Evolutionary conservation across 495 filamentous ascomycete genomes (phyloP).

Genomic region (Trichodelitschia bisporula): DNA sequence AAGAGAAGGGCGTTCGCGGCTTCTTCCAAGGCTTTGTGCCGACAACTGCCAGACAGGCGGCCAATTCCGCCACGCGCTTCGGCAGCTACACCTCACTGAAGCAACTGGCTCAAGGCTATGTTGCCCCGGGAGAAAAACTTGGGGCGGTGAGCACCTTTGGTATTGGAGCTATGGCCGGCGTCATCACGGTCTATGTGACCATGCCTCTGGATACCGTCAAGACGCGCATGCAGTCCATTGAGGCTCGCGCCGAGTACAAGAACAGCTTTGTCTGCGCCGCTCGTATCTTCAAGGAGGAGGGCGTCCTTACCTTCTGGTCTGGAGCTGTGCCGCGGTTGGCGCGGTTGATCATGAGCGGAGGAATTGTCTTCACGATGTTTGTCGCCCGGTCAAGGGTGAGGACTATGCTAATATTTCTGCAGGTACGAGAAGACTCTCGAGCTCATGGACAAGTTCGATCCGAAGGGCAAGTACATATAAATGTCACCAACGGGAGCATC

Average conservation of each 20-base stretch:
- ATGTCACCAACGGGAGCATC: neutral
- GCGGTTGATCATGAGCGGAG: conserved; percentile 63
- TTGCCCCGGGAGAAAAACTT: conserved; percentile 82
- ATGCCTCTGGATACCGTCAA: conserved; percentile 92
- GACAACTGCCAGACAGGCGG: conserved; percentile 81
- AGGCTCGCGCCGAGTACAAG: conserved; percentile 58
- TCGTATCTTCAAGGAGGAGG: conserved; percentile 71
- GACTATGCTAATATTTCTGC: conserved; percentile 4
- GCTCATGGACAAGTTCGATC: conserved; percentile 54
- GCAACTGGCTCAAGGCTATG: conserved; percentile 78
- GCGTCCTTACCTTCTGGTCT: conserved; percentile 76
- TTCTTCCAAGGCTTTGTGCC: conserved; percentile 96
- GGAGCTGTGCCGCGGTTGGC: conserved; percentile 71
- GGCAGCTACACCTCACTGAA: conserved; percentile 72
- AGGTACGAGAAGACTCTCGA: conserved; percentile 97
- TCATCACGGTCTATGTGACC: conserved; percentile 77
- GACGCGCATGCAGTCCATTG: conserved; percentile 94
- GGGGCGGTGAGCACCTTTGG: conserved; percentile 75
- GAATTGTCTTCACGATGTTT: conserved; percentile 93
- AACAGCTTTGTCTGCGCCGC: conserved; percentile 74
- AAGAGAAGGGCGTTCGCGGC: conserved; percentile 66
- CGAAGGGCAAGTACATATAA: conserved; percentile 62
- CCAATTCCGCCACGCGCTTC: conserved; percentile 79
- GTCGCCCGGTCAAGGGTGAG: neutral
- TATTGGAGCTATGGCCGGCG: conserved; percentile 68